Evolutionary conservation across 2,329 filamentous ascomycete genomes (phyloP), one percentile per base, ranked within the genome.

Genomic region (Simplicillium sp.): DNA sequence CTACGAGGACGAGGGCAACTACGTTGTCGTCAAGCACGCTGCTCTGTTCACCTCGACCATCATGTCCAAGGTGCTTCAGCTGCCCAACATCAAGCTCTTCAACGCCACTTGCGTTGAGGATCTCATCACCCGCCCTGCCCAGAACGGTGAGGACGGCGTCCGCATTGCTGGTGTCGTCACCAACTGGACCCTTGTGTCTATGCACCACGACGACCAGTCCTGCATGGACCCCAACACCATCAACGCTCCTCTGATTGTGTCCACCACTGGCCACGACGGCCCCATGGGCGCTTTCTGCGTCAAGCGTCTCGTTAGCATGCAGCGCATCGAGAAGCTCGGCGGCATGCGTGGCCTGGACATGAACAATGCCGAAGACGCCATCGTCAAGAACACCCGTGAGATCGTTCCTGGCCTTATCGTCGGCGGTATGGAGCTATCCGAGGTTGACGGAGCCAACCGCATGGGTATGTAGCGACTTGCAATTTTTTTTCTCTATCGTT

Each of bases 191-290:
- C 75, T 95, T 18, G 88, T 95, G 37, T 78, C 82, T 34, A 84
- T 90, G 72, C 83, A 89, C 62, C 84, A 89, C 62, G 84, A 88
- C 58, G 84, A 90, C 60, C 87, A 94, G 68, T 85, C 79, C 46
- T 95, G 88, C 82, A 94, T 95, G 88, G 89, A 95, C 62, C 88
- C 88, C 51, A 94, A 92, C 77, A 95, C 88, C 54, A 94, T 95
- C 75, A 95, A 94, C 58, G 87, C 87, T 1, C 87, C 88, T 1
- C 64, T 95, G 44, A 71, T 95, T 56, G 84, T 96, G 67, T 87
- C 82, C 43, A 95, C 88, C 17, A 95, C 88, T 0, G 89, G 88
- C 38, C 88, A 96, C 55, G 88, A 96, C 50, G 89, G 77, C 1
- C 88, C 88, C 13, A 94, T 94, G 59, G 89, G 88, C 36, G 88